phyloP scores from a whole-genome alignment of 148 eudicot species.

The Dianthus caryophyllus region DNA sequence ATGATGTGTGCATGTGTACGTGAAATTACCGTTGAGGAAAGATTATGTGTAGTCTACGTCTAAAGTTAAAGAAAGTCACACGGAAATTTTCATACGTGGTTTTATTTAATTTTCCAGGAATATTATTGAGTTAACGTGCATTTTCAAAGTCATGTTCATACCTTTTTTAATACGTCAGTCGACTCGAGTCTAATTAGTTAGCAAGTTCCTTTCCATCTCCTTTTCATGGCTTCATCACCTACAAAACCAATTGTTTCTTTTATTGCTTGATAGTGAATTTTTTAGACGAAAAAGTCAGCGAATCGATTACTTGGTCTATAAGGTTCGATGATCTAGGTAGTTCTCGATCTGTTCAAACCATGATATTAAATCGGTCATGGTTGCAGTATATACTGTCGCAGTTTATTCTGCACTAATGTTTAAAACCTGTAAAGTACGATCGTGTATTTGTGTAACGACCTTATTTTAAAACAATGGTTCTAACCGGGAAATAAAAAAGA shows the following conservation, averaged over 20 bases:
- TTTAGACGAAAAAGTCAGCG: too few species aligned
- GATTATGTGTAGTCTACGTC: not conserved
- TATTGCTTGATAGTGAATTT: not conserved
- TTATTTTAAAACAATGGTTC: too few species aligned
- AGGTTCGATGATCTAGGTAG: too few species aligned
- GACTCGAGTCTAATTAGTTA: not conserved
- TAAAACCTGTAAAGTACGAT: too few species aligned
- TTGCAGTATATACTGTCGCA: too few species aligned
- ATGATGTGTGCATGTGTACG: not conserved
- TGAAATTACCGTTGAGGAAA: not conserved
- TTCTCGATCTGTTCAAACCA: too few species aligned
- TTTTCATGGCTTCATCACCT: not conserved
- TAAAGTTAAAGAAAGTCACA: not conserved
- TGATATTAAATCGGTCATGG: too few species aligned
- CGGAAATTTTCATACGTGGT: not conserved
- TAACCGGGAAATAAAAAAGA: too few species aligned
- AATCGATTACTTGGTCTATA: too few species aligned
- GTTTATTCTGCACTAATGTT: too few species aligned
- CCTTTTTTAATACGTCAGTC: not conserved
- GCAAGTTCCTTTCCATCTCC: constrained; percentile 8
- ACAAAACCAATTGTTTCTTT: not conserved
- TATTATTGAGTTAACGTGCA: constrained; percentile 2
- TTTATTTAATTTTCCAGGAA: not conserved
- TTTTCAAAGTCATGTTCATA: not conserved
- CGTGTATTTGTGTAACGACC: too few species aligned